Percentiles rank a stretch among this genome's conserved stretches.
phyloP scores from a whole-genome alignment of 2,329 filamentous ascomycete species.

The Pseudocercospora vitis region DNA sequence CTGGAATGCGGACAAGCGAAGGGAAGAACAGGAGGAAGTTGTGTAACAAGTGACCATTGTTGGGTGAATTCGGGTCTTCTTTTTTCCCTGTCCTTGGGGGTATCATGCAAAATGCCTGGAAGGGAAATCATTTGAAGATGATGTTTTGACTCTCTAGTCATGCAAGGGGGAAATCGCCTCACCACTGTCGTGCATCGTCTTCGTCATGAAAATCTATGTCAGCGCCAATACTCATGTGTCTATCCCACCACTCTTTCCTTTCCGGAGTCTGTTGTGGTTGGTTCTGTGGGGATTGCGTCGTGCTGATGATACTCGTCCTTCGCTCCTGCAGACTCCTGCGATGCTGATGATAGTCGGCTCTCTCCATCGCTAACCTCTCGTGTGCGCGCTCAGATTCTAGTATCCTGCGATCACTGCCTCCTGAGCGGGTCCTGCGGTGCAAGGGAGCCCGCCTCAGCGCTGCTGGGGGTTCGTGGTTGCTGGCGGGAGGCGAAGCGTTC shows the following conservation, averaged over 20 bases:
- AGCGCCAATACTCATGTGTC: constrained; percentile 23
- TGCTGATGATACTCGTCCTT: constrained; percentile 20
- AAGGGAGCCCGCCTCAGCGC: constrained; percentile 14
- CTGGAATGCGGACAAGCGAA: too few species aligned
- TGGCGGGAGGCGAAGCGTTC: not conserved
- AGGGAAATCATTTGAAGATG: too few species aligned
- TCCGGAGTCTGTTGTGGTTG: constrained; percentile 11
- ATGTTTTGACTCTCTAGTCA: not conserved
- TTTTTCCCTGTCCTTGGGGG: too few species aligned
- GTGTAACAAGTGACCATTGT: not conserved
- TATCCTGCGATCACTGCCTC: constrained; percentile 35
- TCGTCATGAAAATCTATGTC: constrained; percentile 16
- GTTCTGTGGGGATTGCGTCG: not conserved
- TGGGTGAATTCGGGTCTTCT: not conserved
- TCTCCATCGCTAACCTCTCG: constrained; percentile 42
- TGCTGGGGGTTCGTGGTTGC: too few species aligned
- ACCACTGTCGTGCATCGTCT: constrained; percentile 4
- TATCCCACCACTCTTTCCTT: constrained; percentile 35
- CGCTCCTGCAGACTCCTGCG: constrained; percentile 26
- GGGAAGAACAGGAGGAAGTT: not conserved
- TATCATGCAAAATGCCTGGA: too few species aligned
- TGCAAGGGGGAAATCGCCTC: not conserved
- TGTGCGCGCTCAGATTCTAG: constrained; percentile 41
- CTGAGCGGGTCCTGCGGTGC: constrained; percentile 34
- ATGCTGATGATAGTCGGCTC: constrained; percentile 31